Evolutionary conservation across 345 rosid species (phyloP), one percentile per base, ranked within the genome.

Genomic region (Aquilaria malaccensis): DNA sequence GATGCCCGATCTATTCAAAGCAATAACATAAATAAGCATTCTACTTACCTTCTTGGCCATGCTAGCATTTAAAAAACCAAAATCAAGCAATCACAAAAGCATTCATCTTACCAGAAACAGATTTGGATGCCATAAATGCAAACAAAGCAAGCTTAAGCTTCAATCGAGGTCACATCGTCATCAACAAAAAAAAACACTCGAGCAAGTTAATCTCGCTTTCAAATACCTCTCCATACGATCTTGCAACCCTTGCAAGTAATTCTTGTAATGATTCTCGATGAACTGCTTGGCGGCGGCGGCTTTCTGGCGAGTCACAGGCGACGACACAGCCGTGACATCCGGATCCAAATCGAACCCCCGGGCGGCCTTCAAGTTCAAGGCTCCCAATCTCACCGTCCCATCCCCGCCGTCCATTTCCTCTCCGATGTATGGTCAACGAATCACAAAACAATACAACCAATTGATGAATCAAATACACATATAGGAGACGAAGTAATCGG

Each of bases 241-340:
- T 76, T 83, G 97, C 63, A 93, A 67, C 55, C 97, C 97, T 84
- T 93, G 98, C 74, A 82, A 79, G 76, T 87, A 71, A 58, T 93
- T 93, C 79, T 89, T 93, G 58, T 89, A 93, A 70, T 93, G 97
- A 76, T 93, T 93, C 90, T 93, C 98, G 12, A 93, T 93, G 65
- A 93, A 93, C 79, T 93, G 96, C 62, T 93, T 93, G 30, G 97
- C 98, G 22, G 98, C 98, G 22, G 96, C 98, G 1, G 98, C 92
- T 60, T 93, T 93, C 83, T 93, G 98, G 63, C 88, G 78, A 4
- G 98, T 93, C 7, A 93, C 96, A 58, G 98, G 98, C 3, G 98
- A 93, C 2, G 98, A 93, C 60, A 81, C 97, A 5, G 43, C 43
- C 45, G 91, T 85, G 33, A 74, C 85, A 61, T 89, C 97, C 2